phyloP scores from a whole-genome alignment of 768 basidiomycete genomes.

The Omphalotus guepiniiformis region DNA sequence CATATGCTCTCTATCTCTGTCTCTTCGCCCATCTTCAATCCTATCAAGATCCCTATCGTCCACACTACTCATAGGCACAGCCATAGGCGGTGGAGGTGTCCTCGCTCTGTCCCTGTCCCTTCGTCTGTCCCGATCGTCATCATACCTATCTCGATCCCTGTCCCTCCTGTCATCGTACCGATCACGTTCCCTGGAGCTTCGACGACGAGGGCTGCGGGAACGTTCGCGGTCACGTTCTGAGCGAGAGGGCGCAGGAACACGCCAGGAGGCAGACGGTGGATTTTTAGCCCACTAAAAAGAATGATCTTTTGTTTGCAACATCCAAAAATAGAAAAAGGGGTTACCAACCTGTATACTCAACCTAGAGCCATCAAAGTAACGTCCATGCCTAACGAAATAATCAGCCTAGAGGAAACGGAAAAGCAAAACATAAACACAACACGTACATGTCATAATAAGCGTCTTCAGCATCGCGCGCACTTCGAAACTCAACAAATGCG shows the following conservation, averaged over 20 bases:
- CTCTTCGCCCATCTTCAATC: neutral
- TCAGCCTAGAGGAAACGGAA: neutral
- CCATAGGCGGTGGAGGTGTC: slow-evolving; percentile 47
- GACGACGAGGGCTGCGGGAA: slow-evolving; percentile 52
- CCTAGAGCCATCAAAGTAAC: slow-evolving; percentile 67
- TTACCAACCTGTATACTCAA: slow-evolving; percentile 66
- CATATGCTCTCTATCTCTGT: neutral
- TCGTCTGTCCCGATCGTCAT: slow-evolving; percentile 12
- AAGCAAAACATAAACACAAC: neutral
- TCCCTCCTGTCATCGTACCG: slow-evolving; percentile 39
- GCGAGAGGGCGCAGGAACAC: slow-evolving; percentile 47
- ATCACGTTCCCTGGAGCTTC: slow-evolving; percentile 28
- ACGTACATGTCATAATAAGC: slow-evolving; percentile 82
- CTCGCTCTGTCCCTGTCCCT: slow-evolving; percentile 37
- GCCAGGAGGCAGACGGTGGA: slow-evolving; percentile 81
- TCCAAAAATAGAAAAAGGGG: neutral
- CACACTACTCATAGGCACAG: slow-evolving; percentile 11
- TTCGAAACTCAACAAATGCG: slow-evolving; percentile 83
- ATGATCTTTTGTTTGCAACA: neutral
- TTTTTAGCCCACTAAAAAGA: slow-evolving; percentile 73
- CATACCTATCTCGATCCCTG: slow-evolving; percentile 21
- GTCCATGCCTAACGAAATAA: slow-evolving; percentile 56
- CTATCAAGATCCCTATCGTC: slow-evolving; percentile 3
- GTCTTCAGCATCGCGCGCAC: slow-evolving; percentile 73
- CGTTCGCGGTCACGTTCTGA: slow-evolving; percentile 34